phyloP scores from a whole-genome alignment of 371 early-diverging fungal genomes.

The Syncephalastrum monosporum region DNA sequence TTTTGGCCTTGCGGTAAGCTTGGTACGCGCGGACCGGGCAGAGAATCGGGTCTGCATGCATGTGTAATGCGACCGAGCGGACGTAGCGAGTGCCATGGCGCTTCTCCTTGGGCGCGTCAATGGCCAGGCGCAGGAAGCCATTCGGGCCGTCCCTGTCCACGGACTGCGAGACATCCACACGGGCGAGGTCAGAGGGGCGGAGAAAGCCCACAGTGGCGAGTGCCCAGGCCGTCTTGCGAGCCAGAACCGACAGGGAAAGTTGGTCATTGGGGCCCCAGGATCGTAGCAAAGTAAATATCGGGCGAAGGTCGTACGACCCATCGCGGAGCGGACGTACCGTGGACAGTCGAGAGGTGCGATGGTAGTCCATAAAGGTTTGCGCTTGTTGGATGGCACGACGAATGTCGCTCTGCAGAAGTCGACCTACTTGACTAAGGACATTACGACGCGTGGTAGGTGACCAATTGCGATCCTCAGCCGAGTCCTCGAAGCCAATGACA shows the following conservation, averaged over 20 bases:
- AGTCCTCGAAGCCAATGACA: too few relatives aligned
- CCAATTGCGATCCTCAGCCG: too few relatives aligned
- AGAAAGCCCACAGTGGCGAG: slow-evolving; percentile 24
- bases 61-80: slow-evolving; percentile 2
- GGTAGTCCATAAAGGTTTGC: too few relatives aligned
- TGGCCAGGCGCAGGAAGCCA: slow-evolving; percentile 1
- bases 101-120: slow-evolving; percentile 19
- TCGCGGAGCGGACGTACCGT: slow-evolving; percentile 6
- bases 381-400: too few relatives aligned
- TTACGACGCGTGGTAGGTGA: too few relatives aligned
- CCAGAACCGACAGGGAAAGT: neutral
- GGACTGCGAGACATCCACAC: slow-evolving; percentile 14
- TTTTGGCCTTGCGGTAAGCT: neutral
- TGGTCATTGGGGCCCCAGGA: slow-evolving; percentile 1
- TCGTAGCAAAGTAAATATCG: neutral
- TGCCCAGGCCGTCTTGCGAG: slow-evolving; percentile 19
- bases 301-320: slow-evolving; percentile 9
- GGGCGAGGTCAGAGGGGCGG: slow-evolving; percentile 24
- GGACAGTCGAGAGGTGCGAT: slow-evolving; percentile 5
- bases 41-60: slow-evolving; percentile 8
- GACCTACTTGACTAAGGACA: too few relatives aligned
- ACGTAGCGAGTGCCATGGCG: slow-evolving; percentile 6
- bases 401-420: too few relatives aligned
- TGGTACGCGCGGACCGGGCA: slow-evolving; percentile 15
- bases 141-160: neutral